Evolutionary conservation across 345 rosid genomes (phyloP).

Genomic region (Hypericum androsaemum): DNA sequence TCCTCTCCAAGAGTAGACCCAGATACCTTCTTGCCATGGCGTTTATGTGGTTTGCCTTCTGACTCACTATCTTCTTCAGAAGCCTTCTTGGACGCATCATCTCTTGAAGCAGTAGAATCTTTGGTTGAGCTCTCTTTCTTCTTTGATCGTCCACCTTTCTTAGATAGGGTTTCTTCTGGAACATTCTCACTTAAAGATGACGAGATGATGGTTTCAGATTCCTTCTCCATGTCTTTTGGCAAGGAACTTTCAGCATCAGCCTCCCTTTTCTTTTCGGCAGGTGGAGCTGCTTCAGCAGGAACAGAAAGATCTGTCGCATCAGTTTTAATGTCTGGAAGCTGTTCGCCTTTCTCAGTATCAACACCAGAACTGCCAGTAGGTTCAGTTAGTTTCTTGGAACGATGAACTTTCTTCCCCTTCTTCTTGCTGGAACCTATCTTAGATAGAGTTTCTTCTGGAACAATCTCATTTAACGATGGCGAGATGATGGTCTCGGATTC

Average conservation of each 20-base stretch:
- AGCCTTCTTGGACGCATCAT: conserved; percentile 29
- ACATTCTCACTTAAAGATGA: conserved; percentile 31
- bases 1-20: conserved; percentile 32
- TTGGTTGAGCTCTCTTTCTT: conserved; percentile 38
- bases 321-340: conserved; percentile 23
- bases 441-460: conserved; percentile 33
- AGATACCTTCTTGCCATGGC: conserved; percentile 33
- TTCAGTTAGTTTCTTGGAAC: conserved; percentile 23
- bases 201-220: conserved; percentile 24
- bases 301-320: conserved; percentile 26
- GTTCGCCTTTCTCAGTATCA: conserved; percentile 32
- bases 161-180: conserved; percentile 36
- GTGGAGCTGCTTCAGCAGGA: conserved; percentile 16
- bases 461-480: conserved; percentile 31
- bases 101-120: conserved; percentile 33
- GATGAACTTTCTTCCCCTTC: conserved; percentile 30
- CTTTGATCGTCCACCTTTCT: conserved; percentile 37
- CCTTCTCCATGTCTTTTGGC: conserved; percentile 32
- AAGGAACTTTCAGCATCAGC: conserved; percentile 28
- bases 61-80: conserved; percentile 44
- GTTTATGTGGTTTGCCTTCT: conserved; percentile 35
- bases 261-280: conserved; percentile 38
- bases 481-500: conserved; percentile 27
- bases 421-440: conserved; percentile 28
- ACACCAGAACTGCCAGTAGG: conserved; percentile 31